These are phyloP conservation scores for Nepenthes mirabilis DNA, from an alignment of 148 eudicot species.

Conservation along the genomic window DNA sequence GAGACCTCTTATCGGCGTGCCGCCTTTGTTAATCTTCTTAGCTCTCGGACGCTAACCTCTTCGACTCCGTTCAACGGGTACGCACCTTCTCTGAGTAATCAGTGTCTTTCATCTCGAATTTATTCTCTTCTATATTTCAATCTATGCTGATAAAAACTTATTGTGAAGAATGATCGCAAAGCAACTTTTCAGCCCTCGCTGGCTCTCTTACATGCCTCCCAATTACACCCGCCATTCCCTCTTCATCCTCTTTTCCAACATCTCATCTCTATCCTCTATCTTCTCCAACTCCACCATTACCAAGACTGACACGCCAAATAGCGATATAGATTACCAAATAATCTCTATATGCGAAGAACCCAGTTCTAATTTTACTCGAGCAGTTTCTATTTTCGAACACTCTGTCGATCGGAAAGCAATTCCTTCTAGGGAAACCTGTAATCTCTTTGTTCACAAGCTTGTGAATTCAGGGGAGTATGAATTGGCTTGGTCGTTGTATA, in stretches of 20 bases:
- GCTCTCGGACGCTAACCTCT: too few species aligned
- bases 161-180: too few species aligned
- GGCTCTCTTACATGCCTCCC: too few species aligned
- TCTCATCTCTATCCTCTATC: conserved; percentile 15
- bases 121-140: too few species aligned
- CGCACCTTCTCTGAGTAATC: too few species aligned
- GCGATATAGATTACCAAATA: conserved; percentile 22
- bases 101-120: too few species aligned
- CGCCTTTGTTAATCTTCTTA: too few species aligned
- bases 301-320: not conserved
- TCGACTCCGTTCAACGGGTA: too few species aligned
- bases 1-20: too few species aligned
- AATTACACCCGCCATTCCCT: not conserved
- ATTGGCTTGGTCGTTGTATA: conserved; percentile 38
- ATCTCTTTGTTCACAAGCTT: conserved; percentile 35
- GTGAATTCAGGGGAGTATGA: conserved; percentile 22
- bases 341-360: conserved; percentile 26
- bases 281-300: not conserved
- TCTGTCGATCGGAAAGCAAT: conserved; percentile 13
- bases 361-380: conserved; percentile 13
- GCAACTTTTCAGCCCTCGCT: too few species aligned
- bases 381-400: conserved; percentile 23
- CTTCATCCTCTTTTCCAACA: not conserved
- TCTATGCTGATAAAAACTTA: too few species aligned
- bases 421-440: conserved; percentile 34